phyloP scores from a whole-genome alignment of 805 yeast genomes.

The Wickerhamomyces bovis region DNA sequence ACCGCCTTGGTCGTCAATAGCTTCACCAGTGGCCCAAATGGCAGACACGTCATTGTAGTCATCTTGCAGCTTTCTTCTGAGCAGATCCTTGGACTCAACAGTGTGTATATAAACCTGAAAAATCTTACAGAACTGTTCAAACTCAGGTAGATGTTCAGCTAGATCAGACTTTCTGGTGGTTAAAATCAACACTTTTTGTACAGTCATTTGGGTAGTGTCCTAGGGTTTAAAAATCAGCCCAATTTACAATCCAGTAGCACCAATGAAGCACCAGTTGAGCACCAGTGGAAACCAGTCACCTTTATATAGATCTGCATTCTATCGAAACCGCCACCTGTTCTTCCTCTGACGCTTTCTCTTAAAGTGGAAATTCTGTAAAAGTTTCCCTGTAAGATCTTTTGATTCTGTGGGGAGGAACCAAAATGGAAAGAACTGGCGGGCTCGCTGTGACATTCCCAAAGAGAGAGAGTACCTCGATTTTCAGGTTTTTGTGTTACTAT shows the following conservation, averaged over 20 bases:
- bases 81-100: constrained; percentile 35
- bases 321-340: too few relatives aligned
- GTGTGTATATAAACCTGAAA: constrained; percentile 35
- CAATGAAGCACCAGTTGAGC: too few relatives aligned
- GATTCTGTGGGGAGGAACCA: neutral
- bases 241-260: neutral
- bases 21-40: constrained; percentile 50
- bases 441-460: neutral
- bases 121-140: constrained; percentile 33
- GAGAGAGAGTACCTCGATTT: neutral
- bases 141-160: constrained; percentile 41
- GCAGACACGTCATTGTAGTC: constrained; percentile 40
- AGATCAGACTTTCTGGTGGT: constrained; percentile 30
- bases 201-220: too few relatives aligned
- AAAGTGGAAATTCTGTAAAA: neutral
- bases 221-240: too few relatives aligned
- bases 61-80: constrained; percentile 34
- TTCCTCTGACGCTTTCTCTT: neutral
- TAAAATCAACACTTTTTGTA: constrained; percentile 29
- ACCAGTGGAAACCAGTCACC: too few relatives aligned
- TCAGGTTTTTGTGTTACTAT: neutral
- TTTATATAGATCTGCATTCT: neutral
- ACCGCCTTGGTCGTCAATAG: constrained; percentile 44
- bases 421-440: neutral
- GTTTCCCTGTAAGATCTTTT: neutral